These are phyloP conservation scores for Puccinia novopanici DNA, from an alignment of 1,284 basidiomycete genomes.

Conservation along the genomic window DNA sequence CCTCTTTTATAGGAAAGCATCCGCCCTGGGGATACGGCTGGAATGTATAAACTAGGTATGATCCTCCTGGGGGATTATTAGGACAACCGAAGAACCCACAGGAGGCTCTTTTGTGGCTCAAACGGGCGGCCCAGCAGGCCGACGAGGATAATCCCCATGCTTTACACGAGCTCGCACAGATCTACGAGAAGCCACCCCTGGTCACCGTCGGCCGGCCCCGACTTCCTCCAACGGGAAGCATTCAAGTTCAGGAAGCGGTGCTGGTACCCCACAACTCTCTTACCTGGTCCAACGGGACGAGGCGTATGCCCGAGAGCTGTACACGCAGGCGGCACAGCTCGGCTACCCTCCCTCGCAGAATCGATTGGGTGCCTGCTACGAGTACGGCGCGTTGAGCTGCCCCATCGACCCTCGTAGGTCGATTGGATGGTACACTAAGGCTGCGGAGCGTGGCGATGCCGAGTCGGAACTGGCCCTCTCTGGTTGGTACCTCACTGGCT, in stretches of 20 bases:
- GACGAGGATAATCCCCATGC: slow-evolving; percentile 99
- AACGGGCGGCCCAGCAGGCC: slow-evolving; percentile 91
- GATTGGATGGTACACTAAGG: slow-evolving; percentile 98
- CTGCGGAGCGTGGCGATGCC: slow-evolving; percentile 89
- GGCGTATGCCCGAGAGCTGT: slow-evolving; percentile 78
- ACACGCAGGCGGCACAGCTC: slow-evolving; percentile 87
- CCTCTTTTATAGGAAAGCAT: slow-evolving; percentile 94
- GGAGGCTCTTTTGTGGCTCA: slow-evolving; percentile 92
- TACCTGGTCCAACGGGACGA: slow-evolving; percentile 64
- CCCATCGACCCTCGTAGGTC: slow-evolving; percentile 87
- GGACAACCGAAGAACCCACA: slow-evolving; percentile 82
- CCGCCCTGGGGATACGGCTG: slow-evolving; percentile 94
- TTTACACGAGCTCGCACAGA: slow-evolving; percentile 87
- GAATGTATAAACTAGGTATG: slow-evolving; percentile 99
- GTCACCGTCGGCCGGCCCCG: slow-evolving; percentile 62
- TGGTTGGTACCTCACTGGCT: slow-evolving; percentile 79
- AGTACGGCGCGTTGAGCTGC: slow-evolving; percentile 85
- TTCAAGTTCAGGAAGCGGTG: slow-evolving; percentile 65
- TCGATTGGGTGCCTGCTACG: slow-evolving; percentile 91
- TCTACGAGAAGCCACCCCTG: slow-evolving; percentile 72
- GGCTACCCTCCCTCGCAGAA: slow-evolving; percentile 92
- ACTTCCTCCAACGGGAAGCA: slow-evolving; percentile 52
- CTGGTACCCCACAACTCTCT: slow-evolving; percentile 42
- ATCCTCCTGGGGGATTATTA: slow-evolving; percentile 81
- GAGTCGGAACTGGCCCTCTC: slow-evolving; percentile 93